Evolutionary conservation across 2,329 filamentous ascomycete genomes (phyloP).

Genomic region (Aspergillus unguis): DNA sequence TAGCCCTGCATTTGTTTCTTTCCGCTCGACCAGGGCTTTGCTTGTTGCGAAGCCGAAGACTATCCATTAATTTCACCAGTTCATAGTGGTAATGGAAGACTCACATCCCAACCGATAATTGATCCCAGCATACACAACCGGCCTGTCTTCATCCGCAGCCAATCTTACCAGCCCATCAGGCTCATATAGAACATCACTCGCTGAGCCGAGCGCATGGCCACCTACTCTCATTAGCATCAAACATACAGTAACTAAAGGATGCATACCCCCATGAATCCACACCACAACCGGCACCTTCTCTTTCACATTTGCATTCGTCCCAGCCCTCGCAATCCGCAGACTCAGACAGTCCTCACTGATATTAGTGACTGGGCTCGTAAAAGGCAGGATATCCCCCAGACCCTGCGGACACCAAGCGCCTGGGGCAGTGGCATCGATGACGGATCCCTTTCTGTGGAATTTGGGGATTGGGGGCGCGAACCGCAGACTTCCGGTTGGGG

Average conservation of each 20-base stretch:
- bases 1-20: constrained; percentile 29
- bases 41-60: constrained; percentile 21
- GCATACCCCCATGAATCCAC: constrained; percentile 17
- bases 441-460: constrained; percentile 6
- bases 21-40: constrained; percentile 18
- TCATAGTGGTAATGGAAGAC: neutral
- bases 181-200: constrained; percentile 15
- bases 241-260: neutral
- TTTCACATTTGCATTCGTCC: neutral
- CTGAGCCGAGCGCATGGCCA: constrained; percentile 16
- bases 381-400: constrained; percentile 18
- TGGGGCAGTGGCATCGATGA: constrained; percentile 17
- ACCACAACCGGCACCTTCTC: constrained; percentile 15
- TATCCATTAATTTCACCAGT: neutral
- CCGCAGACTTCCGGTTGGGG: constrained; percentile 13
- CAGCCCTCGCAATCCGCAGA: constrained; percentile 14
- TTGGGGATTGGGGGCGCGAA: constrained; percentile 16
- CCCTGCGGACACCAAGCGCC: constrained; percentile 21
- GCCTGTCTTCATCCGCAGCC: constrained; percentile 8
- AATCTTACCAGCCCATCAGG: constrained; percentile 14
- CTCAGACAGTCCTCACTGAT: constrained; percentile 21
- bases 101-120: constrained; percentile 18
- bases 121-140: constrained; percentile 15
- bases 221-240: constrained; percentile 4
- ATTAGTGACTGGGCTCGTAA: constrained; percentile 17